phyloP scores from a whole-genome alignment of 306 rosid species.

The Rubus parviflorus region DNA sequence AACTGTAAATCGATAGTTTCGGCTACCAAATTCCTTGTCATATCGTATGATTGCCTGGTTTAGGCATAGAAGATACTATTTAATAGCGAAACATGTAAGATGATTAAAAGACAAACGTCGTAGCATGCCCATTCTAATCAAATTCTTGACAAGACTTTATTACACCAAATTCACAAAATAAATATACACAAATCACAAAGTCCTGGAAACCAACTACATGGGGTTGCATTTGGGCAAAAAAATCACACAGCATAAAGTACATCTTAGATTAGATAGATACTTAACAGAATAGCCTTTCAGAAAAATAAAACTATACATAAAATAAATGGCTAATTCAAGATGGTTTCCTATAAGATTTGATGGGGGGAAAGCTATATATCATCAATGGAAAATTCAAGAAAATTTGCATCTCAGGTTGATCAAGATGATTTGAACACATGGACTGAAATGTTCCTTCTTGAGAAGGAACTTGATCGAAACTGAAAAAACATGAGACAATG shows the following conservation, averaged over 20 bases:
- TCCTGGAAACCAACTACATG: neutral
- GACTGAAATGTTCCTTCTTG: neutral
- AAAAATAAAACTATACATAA: neutral
- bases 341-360: neutral
- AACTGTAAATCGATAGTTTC: slow-evolving; percentile 52
- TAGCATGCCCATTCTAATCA: neutral
- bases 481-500: neutral
- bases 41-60: slow-evolving; percentile 61
- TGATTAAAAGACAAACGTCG: neutral
- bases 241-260: neutral
- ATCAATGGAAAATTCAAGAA: neutral
- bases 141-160: neutral
- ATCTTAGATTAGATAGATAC: neutral
- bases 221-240: neutral
- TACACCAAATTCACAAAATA: neutral
- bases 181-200: neutral
- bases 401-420: neutral
- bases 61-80: neutral
- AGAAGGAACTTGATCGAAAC: neutral
- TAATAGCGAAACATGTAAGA: slow-evolving; percentile 16
- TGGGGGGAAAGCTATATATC: neutral
- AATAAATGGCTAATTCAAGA: neutral
- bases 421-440: neutral
- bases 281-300: slow-evolving; percentile 11
- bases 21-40: slow-evolving; percentile 61